Conservation (phyloP, 768 basidiomycete species). For the Albatrellus ellisii region DNA sequence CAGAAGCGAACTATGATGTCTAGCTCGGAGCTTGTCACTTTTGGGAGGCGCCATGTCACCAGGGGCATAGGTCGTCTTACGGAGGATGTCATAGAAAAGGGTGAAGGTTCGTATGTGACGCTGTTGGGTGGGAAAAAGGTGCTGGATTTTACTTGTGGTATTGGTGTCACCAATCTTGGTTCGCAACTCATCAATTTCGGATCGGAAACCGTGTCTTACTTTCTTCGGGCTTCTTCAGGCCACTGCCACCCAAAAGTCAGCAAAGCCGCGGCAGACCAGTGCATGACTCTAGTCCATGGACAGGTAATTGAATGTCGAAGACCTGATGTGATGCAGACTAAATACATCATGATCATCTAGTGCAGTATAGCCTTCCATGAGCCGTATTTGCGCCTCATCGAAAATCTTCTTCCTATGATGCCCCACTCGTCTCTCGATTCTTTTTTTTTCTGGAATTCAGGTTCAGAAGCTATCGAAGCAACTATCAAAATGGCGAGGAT, state of each 20-base stretch:
- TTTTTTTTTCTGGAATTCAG: constrained; percentile 97
- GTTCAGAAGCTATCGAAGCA: constrained; percentile 86
- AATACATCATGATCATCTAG: constrained; percentile 23
- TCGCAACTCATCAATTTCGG: neutral
- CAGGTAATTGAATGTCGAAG: constrained; percentile 34
- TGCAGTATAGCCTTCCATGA: constrained; percentile 82
- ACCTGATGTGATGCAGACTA: neutral
- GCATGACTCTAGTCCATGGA: constrained; percentile 63
- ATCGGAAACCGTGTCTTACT: neutral
- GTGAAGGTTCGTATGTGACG: constrained; percentile 12
- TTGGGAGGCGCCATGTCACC: constrained; percentile 9
- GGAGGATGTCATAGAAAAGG: constrained; percentile 8
- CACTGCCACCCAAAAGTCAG: constrained; percentile 84
- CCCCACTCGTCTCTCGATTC: constrained; percentile 83
- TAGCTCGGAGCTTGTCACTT: constrained; percentile 2
- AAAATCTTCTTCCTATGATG: constrained; percentile 79
- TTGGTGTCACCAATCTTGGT: constrained; percentile 14
- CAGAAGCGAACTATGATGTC: constrained; percentile 7
- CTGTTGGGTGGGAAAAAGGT: constrained; percentile 8
- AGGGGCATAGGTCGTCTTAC: constrained; percentile 5
- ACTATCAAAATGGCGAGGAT: constrained; percentile 77
- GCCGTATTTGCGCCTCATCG: constrained; percentile 79
- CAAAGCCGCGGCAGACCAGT: constrained; percentile 81
- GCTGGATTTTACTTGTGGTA: constrained; percentile 14
- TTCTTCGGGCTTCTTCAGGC: constrained; percentile 28